Conservation (phyloP, 805 yeast species). For the Schwanniomyces pseudopolymorphus region DNA sequence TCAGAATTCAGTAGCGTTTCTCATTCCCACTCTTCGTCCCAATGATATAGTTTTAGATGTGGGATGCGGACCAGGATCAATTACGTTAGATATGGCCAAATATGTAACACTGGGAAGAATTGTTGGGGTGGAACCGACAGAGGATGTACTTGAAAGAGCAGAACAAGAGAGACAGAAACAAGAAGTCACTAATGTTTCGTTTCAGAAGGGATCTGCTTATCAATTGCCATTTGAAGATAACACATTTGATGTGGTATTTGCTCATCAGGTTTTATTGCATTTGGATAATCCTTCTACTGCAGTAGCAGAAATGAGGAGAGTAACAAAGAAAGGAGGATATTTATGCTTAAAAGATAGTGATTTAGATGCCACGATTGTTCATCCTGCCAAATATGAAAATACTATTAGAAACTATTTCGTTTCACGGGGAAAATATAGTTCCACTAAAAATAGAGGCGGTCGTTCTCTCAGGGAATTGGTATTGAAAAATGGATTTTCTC, state of each 20-base stretch:
- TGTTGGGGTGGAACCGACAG: constrained; percentile 32
- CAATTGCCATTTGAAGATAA: constrained; percentile 32
- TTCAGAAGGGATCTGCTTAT: constrained; percentile 29
- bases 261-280: constrained; percentile 40
- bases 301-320: constrained; percentile 35
- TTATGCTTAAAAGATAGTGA: constrained; percentile 36
- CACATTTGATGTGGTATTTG: constrained; percentile 38
- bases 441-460: constrained; percentile 15
- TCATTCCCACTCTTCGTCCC: constrained; percentile 25
- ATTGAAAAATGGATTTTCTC: constrained; percentile 17
- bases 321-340: constrained; percentile 30
- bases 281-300: constrained; percentile 31
- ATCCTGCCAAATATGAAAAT: constrained; percentile 16
- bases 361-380: constrained; percentile 11
- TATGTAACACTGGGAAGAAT: constrained; percentile 26
- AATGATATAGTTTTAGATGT: constrained; percentile 33
- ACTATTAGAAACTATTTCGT: constrained; percentile 7
- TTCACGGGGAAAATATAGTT: constrained; percentile 6
- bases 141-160: constrained; percentile 27
- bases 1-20: constrained; percentile 22
- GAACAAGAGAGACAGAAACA: constrained; percentile 6
- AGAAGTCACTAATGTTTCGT: constrained; percentile 17
- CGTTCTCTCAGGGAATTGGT: constrained; percentile 15
- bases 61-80: constrained; percentile 46
- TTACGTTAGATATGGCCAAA: constrained; percentile 32